Conservation (phyloP, 345 rosid genomes). For the Dipteronia sinensis region DNA sequence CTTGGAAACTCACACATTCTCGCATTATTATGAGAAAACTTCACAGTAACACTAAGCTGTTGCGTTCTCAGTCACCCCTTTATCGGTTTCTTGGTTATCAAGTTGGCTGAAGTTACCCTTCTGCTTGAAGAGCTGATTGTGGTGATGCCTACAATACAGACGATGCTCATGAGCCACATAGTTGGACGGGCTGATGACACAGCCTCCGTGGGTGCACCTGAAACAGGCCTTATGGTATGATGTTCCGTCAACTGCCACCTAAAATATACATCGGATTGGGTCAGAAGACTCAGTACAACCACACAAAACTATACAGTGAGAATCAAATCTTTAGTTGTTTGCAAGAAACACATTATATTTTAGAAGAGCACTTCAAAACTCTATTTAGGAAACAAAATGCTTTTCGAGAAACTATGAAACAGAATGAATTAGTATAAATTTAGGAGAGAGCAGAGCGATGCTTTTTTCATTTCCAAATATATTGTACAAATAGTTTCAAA, state of each 20-base stretch:
- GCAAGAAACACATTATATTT: background rate
- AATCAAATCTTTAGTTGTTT: background rate
- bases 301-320: background rate
- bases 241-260: slow-evolving; percentile 75
- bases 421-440: background rate
- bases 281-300: background rate
- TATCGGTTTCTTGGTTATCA: slow-evolving; percentile 40
- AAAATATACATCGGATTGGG: slow-evolving; percentile 22
- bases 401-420: background rate
- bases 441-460: background rate
- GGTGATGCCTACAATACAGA: slow-evolving; percentile 74
- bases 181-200: slow-evolving; percentile 66
- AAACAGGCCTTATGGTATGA: slow-evolving; percentile 69
- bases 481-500: background rate
- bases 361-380: background rate
- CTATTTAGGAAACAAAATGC: background rate
- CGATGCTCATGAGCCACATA: slow-evolving; percentile 67
- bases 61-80: slow-evolving; percentile 30
- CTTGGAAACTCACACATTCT: slow-evolving; percentile 12
- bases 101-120: slow-evolving; percentile 77
- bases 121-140: slow-evolving; percentile 66
- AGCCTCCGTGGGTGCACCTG: slow-evolving; percentile 77
- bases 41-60: slow-evolving; percentile 28
- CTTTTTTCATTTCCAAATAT: background rate
- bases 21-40: background rate